phyloP scores from a whole-genome alignment of 148 eudicot species.

The Rhododendron molle region DNA sequence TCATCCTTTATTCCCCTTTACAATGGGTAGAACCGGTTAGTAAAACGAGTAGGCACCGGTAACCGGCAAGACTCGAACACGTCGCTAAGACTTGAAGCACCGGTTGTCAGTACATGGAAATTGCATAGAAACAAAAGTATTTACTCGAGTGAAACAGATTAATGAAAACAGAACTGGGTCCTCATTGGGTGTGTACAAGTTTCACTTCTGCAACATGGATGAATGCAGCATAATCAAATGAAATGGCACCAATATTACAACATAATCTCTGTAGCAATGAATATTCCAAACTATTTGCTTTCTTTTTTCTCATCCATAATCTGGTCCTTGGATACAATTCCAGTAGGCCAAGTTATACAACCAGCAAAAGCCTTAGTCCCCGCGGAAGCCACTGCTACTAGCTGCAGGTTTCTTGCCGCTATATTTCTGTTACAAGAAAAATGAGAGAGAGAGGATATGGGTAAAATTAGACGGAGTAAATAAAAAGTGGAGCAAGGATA shows the following conservation, averaged over 20 bases:
- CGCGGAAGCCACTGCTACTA: slow-evolving; percentile 30
- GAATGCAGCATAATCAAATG: neutral
- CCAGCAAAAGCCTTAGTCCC: slow-evolving; percentile 19
- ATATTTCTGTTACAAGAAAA: slow-evolving; percentile 43
- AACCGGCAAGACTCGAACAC: neutral
- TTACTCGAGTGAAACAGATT: neutral
- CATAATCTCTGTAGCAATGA: neutral
- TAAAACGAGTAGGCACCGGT: neutral
- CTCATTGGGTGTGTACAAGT: neutral
- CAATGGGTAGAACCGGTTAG: neutral
- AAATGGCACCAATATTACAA: neutral
- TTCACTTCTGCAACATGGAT: neutral
- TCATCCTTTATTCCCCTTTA: neutral
- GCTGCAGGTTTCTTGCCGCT: slow-evolving; percentile 52
- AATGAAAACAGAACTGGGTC: neutral
- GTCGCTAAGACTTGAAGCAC: neutral
- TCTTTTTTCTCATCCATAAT: neutral
- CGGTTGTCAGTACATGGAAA: neutral
- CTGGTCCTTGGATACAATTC: neutral
- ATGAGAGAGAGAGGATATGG: neutral
- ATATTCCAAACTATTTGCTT: neutral
- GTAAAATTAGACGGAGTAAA: neutral
- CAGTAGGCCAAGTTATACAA: neutral
- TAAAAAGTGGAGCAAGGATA: neutral
- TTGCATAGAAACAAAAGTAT: neutral